These are phyloP conservation scores for Terana coerulea DNA, from an alignment of 768 basidiomycete genomes.

Conservation along the genomic window DNA sequence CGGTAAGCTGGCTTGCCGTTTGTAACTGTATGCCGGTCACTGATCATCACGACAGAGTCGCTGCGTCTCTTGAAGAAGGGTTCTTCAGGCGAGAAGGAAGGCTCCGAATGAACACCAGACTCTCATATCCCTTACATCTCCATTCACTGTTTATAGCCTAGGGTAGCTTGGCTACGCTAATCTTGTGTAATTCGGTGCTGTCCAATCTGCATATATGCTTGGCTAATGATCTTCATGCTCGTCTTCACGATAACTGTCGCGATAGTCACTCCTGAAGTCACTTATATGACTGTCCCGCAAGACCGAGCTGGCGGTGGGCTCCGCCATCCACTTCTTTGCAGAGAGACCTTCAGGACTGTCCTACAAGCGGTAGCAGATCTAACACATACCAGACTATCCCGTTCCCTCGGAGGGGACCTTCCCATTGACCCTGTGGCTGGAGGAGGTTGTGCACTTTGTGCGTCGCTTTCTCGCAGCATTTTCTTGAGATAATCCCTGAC, in stretches of 20 bases:
- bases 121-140: too few species aligned
- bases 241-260: slow-evolving; percentile 33
- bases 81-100: too few species aligned
- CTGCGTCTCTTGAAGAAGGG: slow-evolving; percentile 43
- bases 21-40: not conserved
- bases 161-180: too few species aligned
- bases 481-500: slow-evolving; percentile 72
- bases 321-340: slow-evolving; percentile 31
- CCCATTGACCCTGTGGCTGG: slow-evolving; percentile 10
- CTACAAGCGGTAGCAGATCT: not conserved
- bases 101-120: too few species aligned
- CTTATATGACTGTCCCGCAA: slow-evolving; percentile 27
- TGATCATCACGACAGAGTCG: slow-evolving; percentile 38
- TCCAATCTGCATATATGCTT: too few species aligned
- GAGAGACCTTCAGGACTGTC: slow-evolving; percentile 10
- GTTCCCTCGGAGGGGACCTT: slow-evolving; percentile 17
- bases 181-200: too few species aligned
- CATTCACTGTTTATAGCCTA: too few species aligned
- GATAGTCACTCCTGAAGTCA: slow-evolving; percentile 14
- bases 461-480: slow-evolving; percentile 29
- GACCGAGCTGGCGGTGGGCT: slow-evolving; percentile 25
- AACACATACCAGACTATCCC: slow-evolving; percentile 18
- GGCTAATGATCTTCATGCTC: not conserved
- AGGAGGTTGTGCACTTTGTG: slow-evolving; percentile 10
- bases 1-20: slow-evolving; percentile 40